Evolutionary conservation across 805 yeast species (phyloP), one percentile per base, ranked within the genome.

Genomic region (Teunomyces aglyptinius): DNA sequence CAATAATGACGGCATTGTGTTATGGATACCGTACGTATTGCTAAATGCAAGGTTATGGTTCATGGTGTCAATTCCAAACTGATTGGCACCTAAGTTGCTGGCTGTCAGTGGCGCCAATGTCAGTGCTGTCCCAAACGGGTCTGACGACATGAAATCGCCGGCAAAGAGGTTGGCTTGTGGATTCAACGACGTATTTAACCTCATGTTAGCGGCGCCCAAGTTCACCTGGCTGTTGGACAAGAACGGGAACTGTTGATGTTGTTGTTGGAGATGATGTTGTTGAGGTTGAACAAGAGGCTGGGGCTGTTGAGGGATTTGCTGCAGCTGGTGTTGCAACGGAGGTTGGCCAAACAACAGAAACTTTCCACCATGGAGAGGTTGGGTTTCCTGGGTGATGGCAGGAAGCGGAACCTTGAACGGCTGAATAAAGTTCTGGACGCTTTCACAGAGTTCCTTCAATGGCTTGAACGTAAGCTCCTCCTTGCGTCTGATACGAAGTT

Each of bases 351-450:
- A 38, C 22, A 19, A 10, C 15, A 12, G 22, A 39, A 39, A 39
- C 33, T 39, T 24, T 8, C 26, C 44, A 39, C 33, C 33, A 34
- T 13, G 19, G 5, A 38, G 16, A 7, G 43, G 50, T 7, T 12
- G 46, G 3, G 36, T 12, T 10, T 38, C 16, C 42, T n/a, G 31
- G 8, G 40, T 20, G 41, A 55, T 46, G 32, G 55, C 64, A 41
- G 82, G 83, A 38, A 82, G 68, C 4, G 89, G 83, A 5, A 76
- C 70, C 44, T 74, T 61, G 61, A 88, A 89, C 2, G 95, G 96
- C 36, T 72, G 70, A n/a, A 60, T 59, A 45, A 63, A 73, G 49
- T 79, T 80, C 41, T 73, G 75, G 11, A 83, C 67, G 6, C 64
- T 60, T 20, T 67, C 68, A 51, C 81, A 75, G 47, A 86, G 75